Evolutionary conservation across 345 rosid species (phyloP).

Genomic region (Crucihimalaya himalaica): DNA sequence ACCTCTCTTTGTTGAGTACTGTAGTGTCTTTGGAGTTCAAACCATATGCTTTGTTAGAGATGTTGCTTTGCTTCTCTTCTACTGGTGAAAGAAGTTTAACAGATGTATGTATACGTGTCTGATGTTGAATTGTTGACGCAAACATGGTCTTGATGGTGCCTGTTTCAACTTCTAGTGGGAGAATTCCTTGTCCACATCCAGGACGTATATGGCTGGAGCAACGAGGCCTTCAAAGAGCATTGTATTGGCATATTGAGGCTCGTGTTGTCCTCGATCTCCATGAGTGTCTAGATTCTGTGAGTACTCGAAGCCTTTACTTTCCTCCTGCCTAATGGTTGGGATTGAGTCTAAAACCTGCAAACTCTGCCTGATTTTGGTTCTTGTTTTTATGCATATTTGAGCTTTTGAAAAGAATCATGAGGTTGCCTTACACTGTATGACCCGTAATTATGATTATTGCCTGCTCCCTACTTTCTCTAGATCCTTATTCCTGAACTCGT

Average conservation of each 20-base stretch:
- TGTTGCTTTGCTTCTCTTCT: background rate
- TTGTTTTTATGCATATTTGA: background rate
- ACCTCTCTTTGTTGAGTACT: background rate
- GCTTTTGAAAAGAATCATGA: background rate
- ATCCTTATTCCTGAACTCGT: background rate
- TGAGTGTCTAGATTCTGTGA: constrained; percentile 68
- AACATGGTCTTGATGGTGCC: constrained; percentile 10
- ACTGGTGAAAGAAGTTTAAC: too few relatives aligned
- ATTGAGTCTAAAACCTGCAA: background rate
- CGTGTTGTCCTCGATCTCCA: constrained; percentile 93
- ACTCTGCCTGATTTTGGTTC: background rate
- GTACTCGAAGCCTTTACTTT: constrained; percentile 23
- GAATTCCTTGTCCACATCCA: constrained; percentile 92
- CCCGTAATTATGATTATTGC: background rate
- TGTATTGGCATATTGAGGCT: constrained; percentile 99
- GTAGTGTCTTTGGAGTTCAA: background rate
- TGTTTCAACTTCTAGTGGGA: constrained; percentile 53
- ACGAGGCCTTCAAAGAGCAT: constrained; percentile 86
- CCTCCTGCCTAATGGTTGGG: background rate
- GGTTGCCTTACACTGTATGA: background rate
- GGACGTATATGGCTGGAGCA: constrained; percentile 98
- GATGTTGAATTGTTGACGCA: background rate
- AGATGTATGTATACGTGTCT: background rate
- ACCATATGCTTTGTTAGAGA: background rate
- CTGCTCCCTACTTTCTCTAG: background rate